These are phyloP conservation scores for Canavalia gladiata DNA, from an alignment of 306 rosid species.

Conservation along the genomic window DNA sequence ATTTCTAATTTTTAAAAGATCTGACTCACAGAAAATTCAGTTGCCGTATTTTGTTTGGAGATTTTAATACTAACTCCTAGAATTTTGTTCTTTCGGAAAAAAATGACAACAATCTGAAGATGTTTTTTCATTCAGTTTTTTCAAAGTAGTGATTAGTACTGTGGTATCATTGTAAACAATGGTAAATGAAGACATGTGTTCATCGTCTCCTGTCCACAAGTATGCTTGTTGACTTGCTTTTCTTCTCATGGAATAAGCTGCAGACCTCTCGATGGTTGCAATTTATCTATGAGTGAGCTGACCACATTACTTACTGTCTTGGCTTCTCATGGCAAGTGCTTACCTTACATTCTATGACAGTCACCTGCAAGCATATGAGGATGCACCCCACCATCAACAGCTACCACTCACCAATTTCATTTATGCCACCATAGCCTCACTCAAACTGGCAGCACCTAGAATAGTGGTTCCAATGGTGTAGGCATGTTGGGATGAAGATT, in stretches of 20 bases:
- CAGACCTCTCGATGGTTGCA: background rate
- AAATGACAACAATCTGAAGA: constrained; percentile 6
- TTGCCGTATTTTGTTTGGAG: background rate
- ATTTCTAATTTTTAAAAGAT: background rate
- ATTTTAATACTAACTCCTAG: background rate
- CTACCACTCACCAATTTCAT: background rate
- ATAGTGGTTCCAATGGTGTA: background rate
- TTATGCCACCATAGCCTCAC: background rate
- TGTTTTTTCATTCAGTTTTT: background rate
- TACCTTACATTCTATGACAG: background rate
- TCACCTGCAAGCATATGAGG: background rate
- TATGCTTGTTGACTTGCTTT: background rate
- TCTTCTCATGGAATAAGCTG: background rate
- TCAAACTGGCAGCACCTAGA: background rate
- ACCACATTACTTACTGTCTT: background rate
- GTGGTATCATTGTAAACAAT: constrained; percentile 12
- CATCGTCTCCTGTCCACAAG: constrained; percentile 1
- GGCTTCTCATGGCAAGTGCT: background rate
- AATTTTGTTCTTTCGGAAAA: background rate
- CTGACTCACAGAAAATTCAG: background rate
- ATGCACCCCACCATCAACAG: background rate
- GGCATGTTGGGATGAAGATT: constrained; percentile 2
- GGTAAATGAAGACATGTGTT: background rate
- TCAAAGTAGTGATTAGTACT: background rate
- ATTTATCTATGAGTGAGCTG: background rate